Evolutionary conservation across 2,329 filamentous ascomycete genomes (phyloP).

Genomic region (Ilyonectria mors-panacis): DNA sequence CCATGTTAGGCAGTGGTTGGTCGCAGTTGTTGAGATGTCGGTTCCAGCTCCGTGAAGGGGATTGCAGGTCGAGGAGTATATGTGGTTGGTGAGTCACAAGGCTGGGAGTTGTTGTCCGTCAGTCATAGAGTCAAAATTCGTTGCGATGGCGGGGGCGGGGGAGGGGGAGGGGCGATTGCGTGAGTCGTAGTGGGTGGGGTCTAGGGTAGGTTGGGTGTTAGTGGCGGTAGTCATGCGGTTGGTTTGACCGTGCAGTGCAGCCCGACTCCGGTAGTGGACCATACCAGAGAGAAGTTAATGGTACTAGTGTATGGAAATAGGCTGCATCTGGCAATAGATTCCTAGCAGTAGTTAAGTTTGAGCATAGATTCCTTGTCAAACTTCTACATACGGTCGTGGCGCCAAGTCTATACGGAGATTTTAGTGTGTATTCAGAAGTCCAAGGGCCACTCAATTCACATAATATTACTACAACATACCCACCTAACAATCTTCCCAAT

Average conservation of each 20-base stretch:
- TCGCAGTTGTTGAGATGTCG: conserved; percentile 18
- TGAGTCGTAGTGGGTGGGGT: conserved; percentile 4
- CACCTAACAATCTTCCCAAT: no score
- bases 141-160: conserved; percentile 45
- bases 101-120: conserved; percentile 36
- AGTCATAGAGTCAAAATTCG: conserved; percentile 41
- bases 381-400: no score
- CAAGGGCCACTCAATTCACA: no score
- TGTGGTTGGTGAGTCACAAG: conserved; percentile 45
- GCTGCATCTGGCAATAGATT: no score
- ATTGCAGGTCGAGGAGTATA: conserved; percentile 1
- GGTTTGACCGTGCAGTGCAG: not conserved
- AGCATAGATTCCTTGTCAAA: no score
- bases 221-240: not conserved
- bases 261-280: not conserved
- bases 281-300: not conserved
- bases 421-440: no score
- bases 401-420: no score
- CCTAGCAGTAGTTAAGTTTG: no score
- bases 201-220: conserved; percentile 31
- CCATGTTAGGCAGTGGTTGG: conserved; percentile 39
- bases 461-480: no score
- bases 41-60: conserved; percentile 8
- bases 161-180: conserved; percentile 31
- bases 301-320: not conserved